These are phyloP conservation scores for Tephrocybe sp. DNA, from an alignment of 768 basidiomycete genomes.

Conservation along the genomic window DNA sequence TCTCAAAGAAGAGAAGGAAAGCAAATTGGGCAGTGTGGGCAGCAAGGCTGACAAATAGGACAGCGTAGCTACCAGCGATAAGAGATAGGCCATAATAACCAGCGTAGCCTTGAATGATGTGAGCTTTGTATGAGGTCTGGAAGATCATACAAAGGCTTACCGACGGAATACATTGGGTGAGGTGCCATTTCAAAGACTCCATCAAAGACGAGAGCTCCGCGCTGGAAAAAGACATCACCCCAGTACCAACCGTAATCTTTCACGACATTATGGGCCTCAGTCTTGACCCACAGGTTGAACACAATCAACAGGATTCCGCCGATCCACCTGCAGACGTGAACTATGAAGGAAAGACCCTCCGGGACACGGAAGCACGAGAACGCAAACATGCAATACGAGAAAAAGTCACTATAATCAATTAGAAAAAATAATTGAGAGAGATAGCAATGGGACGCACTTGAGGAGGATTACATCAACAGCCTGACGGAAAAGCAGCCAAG, in stretches of 20 bases:
- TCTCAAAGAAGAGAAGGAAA: constrained; percentile 94
- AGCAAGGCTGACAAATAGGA: constrained; percentile 89
- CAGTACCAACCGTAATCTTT: constrained; percentile 99
- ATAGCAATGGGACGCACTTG: constrained; percentile 57
- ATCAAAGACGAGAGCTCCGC: constrained; percentile 92
- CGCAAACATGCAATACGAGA: constrained; percentile 93
- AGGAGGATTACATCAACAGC: constrained; percentile 94
- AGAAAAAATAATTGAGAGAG: neutral
- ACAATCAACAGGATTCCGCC: constrained; percentile 81
- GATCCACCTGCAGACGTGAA: constrained; percentile 87
- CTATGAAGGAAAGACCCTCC: constrained; percentile 61
- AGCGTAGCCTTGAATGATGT: constrained; percentile 67
- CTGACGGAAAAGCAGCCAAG: constrained; percentile 95
- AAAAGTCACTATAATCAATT: constrained; percentile 69
- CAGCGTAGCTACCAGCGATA: constrained; percentile 83
- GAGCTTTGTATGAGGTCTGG: neutral
- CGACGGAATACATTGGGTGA: constrained; percentile 94
- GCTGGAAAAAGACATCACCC: constrained; percentile 91
- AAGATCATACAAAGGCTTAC: constrained; percentile 29
- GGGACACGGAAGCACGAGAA: constrained; percentile 91
- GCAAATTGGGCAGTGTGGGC: constrained; percentile 96
- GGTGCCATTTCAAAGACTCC: constrained; percentile 95
- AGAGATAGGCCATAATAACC: constrained; percentile 96
- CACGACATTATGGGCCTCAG: constrained; percentile 94
- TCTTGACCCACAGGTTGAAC: constrained; percentile 99